A percentile compares a stretch with the other conserved stretches of the same genome.
Evolutionary conservation across 352 stramenopile genomes (phyloP).

Genomic region (Globisporangium solare): DNA sequence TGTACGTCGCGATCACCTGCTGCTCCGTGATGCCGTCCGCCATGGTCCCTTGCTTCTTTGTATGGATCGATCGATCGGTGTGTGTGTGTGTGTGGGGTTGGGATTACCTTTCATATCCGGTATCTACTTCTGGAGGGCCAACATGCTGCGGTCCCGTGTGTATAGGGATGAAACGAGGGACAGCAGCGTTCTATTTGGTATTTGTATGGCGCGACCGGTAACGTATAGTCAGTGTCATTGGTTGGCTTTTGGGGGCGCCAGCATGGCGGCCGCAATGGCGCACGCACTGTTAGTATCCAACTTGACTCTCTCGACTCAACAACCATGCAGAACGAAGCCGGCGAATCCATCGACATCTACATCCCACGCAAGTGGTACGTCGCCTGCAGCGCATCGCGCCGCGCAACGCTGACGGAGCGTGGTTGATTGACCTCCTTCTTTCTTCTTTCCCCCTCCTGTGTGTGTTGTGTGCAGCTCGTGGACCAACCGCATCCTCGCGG

Average conservation of each 20-base stretch:
- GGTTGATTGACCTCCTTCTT: too few relatives aligned
- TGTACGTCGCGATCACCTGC: conserved; percentile 85
- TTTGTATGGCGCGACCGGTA: conserved; percentile 66
- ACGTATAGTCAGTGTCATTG: conserved; percentile 83
- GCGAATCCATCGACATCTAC: conserved; percentile 98
- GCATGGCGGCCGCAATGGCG: too few relatives aligned
- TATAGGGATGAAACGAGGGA: background rate
- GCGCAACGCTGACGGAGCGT: too few relatives aligned
- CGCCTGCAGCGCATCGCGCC: background rate
- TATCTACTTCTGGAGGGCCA: background rate
- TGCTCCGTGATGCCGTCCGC: conserved; percentile 69
- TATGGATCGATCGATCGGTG: too few relatives aligned
- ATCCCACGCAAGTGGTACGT: conserved; percentile 96
- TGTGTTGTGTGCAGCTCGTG: conserved; percentile 79
- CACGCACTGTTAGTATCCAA: conserved; percentile 51
- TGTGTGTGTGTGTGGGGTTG: too few relatives aligned
- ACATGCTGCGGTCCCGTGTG: background rate
- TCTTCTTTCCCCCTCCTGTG: too few relatives aligned
- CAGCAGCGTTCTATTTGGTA: conserved; percentile 18
- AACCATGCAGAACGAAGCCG: conserved; percentile 97
- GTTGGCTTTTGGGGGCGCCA: conserved; percentile 22
- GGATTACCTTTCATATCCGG: conserved; percentile 7
- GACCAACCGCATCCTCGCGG: conserved; percentile 97
- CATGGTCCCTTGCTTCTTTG: conserved; percentile 20
- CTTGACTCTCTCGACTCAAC: conserved; percentile 29